Base-by-base conservation (phyloP, 2,329 filamentous ascomycete species). In the Conoideocrella luteorostrata region DNA sequence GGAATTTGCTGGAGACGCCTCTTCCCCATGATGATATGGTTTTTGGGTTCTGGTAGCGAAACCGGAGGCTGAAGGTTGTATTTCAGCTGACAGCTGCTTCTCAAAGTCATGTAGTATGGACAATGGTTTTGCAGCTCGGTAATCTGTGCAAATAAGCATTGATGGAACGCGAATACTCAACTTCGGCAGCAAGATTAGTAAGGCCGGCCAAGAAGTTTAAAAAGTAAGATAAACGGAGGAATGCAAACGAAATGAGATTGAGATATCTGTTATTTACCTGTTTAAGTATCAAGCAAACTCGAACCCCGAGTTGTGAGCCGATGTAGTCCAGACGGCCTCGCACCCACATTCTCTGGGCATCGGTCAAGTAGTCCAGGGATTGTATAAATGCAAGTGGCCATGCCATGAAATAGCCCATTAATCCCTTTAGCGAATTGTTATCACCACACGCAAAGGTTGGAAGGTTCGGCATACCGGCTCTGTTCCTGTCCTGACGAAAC, bases 151-250 rank as follows among this genome's bases (percentile, higher is more conserved):
- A 56, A 82, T 80, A 48, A 80, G 67, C 78, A 82, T 81, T 1
- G 76, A 80, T 2, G 79, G 78, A 15, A 80, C 66, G 20, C 78
- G 75, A 41, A 81, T 59, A 54, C 77, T 69, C 42, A 80, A 66
- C 77, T 80, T 39, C 12, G 39, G 13, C 7, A n/a, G n/a, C n/a
- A n/a, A n/a, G n/a, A n/a, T n/a, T n/a, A n/a, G n/a, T n/a, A n/a
- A n/a, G n/a, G n/a, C n/a, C n/a, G n/a, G n/a, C n/a, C n/a, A n/a
- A 48, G n/a, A 48, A 44, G 24, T 30, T 28, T n/a, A 10, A 13
- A 21, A n/a, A 20, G 34, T 17, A 23, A 9, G 22, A 18, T 5
- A 22, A 9, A 9, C 23, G 10, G 32, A 20, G 20, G 23, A 20
- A 32, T 12, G 33, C 11, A 13, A 4, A 9, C 33, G 17, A n/a